Conservation (phyloP, 169 alveolate species). For the Cryptosporidium sp. region DNA sequence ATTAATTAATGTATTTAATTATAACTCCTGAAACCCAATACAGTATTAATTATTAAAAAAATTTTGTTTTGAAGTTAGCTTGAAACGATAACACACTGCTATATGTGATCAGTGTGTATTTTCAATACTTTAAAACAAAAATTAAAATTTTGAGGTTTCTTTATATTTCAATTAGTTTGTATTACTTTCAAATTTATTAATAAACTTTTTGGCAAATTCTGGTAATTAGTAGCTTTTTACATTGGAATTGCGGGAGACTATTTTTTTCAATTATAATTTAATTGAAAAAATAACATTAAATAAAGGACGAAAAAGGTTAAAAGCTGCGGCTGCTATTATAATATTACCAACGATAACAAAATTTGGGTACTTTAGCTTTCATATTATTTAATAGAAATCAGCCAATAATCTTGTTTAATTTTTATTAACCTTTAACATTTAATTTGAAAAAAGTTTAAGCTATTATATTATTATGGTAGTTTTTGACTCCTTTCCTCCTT, state of each 20-base stretch:
- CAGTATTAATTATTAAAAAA: background rate
- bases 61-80: background rate
- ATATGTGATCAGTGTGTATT: background rate
- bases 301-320: background rate
- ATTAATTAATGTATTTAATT: background rate
- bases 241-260: slow-evolving; percentile 68
- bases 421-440: background rate
- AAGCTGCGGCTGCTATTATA: background rate
- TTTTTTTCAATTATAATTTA: slow-evolving; percentile 5
- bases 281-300: background rate
- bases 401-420: background rate
- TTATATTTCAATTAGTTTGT: background rate
- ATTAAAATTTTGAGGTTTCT: background rate
- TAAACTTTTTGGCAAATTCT: background rate
- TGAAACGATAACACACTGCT: background rate
- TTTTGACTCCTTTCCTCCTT: slow-evolving; percentile 38
- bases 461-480: slow-evolving; percentile 1
- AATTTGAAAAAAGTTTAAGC: background rate
- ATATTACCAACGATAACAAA: background rate
- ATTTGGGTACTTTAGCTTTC: background rate
- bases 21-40: background rate
- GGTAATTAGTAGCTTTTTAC: slow-evolving; percentile 1
- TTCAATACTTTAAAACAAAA: background rate
- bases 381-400: background rate
- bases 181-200: background rate